Evolutionary conservation across 78 protist genomes (phyloP).

Genomic region (Planoprotostelium fungivorum): DNA sequence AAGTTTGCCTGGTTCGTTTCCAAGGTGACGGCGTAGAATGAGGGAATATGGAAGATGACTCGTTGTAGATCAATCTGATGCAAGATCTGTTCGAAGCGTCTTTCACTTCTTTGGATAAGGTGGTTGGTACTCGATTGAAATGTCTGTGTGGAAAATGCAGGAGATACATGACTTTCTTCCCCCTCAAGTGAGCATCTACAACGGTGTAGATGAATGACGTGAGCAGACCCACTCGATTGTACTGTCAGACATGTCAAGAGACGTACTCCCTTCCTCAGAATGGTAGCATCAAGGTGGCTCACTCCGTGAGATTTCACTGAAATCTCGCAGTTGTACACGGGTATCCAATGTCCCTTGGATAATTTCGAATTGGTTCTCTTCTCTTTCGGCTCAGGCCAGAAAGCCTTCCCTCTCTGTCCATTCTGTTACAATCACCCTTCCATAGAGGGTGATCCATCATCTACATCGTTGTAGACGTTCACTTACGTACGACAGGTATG

Average conservation of each 20-base stretch:
- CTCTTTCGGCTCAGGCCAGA: not conserved
- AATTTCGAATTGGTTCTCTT: conserved; percentile 32
- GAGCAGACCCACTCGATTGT: conserved; percentile 41
- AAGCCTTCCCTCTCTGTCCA: conserved; percentile 13
- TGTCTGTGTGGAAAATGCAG: conserved; percentile 18
- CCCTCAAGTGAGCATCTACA: not conserved
- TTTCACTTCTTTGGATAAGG: not conserved
- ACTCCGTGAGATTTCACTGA: not conserved
- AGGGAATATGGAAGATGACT: not conserved
- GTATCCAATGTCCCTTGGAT: conserved; percentile 41
- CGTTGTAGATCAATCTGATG: conserved; percentile 11
- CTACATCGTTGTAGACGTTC: not conserved
- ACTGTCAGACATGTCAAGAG: conserved; percentile 34
- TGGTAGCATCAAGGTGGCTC: conserved; percentile 20
- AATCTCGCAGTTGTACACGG: conserved; percentile 4
- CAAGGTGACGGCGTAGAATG: not conserved
- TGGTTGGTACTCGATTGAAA: not conserved
- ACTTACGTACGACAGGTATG: not conserved
- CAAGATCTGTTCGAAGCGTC: conserved; percentile 22
- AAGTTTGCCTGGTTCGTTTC: conserved; percentile 12
- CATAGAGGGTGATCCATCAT: not conserved
- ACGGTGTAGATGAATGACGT: not conserved
- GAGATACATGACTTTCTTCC: not conserved
- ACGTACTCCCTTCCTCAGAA: conserved; percentile 22
- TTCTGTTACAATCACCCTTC: conserved; percentile 53